Conservation (phyloP, 148 eudicot genomes). For the Dysphania ambrosioides region DNA sequence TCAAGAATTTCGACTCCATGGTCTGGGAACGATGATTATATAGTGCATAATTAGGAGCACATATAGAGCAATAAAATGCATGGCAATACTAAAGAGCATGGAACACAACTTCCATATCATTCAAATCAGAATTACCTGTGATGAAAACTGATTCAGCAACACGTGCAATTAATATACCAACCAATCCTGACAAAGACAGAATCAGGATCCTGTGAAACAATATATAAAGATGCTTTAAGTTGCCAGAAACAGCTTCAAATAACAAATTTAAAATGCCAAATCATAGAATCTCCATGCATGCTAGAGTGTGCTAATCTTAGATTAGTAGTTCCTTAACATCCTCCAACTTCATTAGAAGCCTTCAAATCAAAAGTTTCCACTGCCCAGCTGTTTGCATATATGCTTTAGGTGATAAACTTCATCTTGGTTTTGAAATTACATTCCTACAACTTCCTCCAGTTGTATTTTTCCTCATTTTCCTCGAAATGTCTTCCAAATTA, state of each 20-base stretch:
- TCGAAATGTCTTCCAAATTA: background rate
- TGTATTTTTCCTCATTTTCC: background rate
- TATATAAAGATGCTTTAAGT: conserved; percentile 20
- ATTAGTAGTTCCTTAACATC: background rate
- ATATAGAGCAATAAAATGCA: background rate
- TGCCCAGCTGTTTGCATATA: background rate
- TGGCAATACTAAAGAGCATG: background rate
- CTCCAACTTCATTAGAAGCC: background rate
- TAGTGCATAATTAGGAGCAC: conserved; percentile 8
- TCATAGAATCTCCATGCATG: background rate
- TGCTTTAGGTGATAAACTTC: background rate
- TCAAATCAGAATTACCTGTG: conserved; percentile 53
- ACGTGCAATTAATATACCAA: conserved; percentile 80
- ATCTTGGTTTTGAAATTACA: background rate
- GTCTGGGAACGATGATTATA: conserved; percentile 41
- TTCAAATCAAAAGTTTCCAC: background rate
- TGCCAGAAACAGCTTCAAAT: background rate
- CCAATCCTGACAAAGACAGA: conserved; percentile 70
- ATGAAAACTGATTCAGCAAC: conserved; percentile 67
- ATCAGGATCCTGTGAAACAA: conserved; percentile 37
- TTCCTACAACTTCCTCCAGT: background rate
- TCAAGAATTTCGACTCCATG: conserved; percentile 62
- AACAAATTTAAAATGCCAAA: background rate
- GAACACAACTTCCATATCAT: background rate
- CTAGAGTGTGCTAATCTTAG: background rate